These are phyloP conservation scores for Flaveria linearis DNA, from an alignment of 129 eudicot species.

Conservation along the genomic window DNA sequence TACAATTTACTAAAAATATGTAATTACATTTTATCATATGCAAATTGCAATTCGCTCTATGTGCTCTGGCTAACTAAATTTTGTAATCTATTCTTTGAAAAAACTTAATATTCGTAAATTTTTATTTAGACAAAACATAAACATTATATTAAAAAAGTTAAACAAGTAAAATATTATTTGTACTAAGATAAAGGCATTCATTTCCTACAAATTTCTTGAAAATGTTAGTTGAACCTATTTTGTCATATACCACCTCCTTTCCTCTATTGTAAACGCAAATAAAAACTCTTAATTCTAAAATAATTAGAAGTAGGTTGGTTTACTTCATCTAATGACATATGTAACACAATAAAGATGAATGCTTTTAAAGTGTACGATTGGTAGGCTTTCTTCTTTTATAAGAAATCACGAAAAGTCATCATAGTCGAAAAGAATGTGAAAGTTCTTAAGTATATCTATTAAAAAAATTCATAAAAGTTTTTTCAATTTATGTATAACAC, in stretches of 20 bases:
- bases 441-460: background rate
- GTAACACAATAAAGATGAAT: background rate
- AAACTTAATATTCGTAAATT: too few species aligned
- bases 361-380: background rate
- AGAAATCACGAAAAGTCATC: background rate
- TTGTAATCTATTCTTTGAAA: background rate
- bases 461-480: background rate
- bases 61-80: background rate
- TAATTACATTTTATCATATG: background rate
- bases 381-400: background rate
- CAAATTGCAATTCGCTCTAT: background rate
- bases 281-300: background rate
- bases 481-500: background rate
- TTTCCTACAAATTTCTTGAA: slow-evolving; percentile 13
- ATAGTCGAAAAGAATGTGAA: background rate
- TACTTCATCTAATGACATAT: slow-evolving; percentile 16
- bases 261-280: background rate
- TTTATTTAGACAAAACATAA: background rate
- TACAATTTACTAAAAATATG: background rate
- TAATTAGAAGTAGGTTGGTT: slow-evolving; percentile 14
- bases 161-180: background rate
- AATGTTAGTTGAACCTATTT: background rate
- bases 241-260: background rate
- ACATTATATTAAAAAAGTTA: background rate
- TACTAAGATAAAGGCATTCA: background rate